Conservation (phyloP, 441 rosid species). For the Mallotus repandus region DNA sequence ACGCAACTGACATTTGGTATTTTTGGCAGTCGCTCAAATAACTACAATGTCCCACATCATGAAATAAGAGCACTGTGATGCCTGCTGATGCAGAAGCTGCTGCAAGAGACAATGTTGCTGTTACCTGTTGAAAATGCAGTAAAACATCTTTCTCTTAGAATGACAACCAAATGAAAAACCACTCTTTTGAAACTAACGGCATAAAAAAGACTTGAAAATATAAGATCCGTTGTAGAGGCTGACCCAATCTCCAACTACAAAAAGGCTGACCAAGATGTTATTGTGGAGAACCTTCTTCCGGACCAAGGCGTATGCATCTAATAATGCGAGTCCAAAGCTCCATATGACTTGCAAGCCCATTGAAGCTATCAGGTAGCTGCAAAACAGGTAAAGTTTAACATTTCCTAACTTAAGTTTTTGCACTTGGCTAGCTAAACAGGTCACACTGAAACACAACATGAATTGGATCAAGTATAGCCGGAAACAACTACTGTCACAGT, state of each 20-base stretch:
- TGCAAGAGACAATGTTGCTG: slow-evolving; percentile 82
- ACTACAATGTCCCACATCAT: slow-evolving; percentile 56
- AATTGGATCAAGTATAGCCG: neutral
- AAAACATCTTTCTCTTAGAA: neutral
- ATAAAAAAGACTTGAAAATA: neutral
- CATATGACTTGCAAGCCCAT: slow-evolving; percentile 95
- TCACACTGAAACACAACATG: neutral
- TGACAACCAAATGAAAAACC: neutral
- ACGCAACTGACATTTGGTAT: slow-evolving; percentile 64
- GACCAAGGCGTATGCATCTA: slow-evolving; percentile 71
- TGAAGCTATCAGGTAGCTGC: slow-evolving; percentile 91
- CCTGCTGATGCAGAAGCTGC: slow-evolving; percentile 96
- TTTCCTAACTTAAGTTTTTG: no score
- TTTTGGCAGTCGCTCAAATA: slow-evolving; percentile 43
- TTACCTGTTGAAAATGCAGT: slow-evolving; percentile 50
- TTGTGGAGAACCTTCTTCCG: slow-evolving; percentile 73
- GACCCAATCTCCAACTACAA: slow-evolving; percentile 98
- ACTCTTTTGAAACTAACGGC: slow-evolving; percentile 4
- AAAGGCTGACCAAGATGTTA: slow-evolving; percentile 81
- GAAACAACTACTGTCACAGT: neutral
- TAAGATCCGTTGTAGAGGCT: slow-evolving; percentile 19
- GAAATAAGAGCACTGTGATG: slow-evolving; percentile 64
- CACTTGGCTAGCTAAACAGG: no score
- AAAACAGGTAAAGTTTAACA: neutral
- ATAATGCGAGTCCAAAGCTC: slow-evolving; percentile 96